Base-by-base conservation (phyloP, 768 basidiomycete genomes). In the Aureoboletus auriporus region DNA sequence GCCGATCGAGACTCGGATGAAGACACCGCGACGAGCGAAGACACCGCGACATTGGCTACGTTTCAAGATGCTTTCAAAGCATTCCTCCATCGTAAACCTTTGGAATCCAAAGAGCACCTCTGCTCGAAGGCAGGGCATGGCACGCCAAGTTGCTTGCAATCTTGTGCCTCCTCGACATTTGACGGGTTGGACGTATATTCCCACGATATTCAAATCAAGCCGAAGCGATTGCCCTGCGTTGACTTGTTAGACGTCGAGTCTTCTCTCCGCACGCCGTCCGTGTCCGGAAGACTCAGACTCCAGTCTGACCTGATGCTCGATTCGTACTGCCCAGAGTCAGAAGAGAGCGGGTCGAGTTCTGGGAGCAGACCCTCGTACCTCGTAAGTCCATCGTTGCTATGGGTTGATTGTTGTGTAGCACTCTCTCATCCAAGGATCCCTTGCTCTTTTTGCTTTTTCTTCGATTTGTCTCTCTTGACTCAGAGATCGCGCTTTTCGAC, bases 401-500 rank as follows among this genome's bases (percentile, higher is more conserved):
- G 29, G 16, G 40, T 17, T 12, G 10, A 27, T 43, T 12, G 26
- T 33, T n/a, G 13, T n/a, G 8, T 16, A 12, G 36, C 28, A 10
- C 17, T 30, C 12, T 26, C 35, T 49, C 35, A 35, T 16, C 12
- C 16, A 35, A 14, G 16, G n/a, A 14, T 11, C 16, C 4, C 9
- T 28, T 42, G 7, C 33, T 28, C 23, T 42, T 46, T 27, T 35
- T 33, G 20, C 4, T 23, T 23, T 42, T 39, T 33, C 34, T 14
- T n/a, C 6, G 28, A 20, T 10, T 13, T 34, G 11, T 42, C 6
- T n/a, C 20, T 4, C 33, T 28, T 23, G n/a, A 13, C 42, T 11
- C 40, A 69, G 70, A 54, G 39, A 37, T 70, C 69, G 8, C 69
- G 65, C 14, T 71, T 71, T 46, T 70, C 69, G 28, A 55, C 56